Base-by-base conservation (phyloP, 176 grass and related monocot genomes). In the Carex cristatella region DNA sequence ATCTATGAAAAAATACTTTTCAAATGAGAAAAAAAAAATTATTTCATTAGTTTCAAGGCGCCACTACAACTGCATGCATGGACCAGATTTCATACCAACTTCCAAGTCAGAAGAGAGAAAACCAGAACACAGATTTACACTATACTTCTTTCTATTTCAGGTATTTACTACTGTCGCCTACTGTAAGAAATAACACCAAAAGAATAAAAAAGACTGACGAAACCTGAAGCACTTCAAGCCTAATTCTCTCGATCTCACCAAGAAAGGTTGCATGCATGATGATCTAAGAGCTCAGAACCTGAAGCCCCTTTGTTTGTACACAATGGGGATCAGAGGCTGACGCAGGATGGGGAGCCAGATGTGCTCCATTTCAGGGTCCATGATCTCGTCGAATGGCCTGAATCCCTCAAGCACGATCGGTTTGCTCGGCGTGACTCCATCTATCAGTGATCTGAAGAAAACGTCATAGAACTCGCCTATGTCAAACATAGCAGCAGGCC, bases 371-470 rank as follows among this genome's bases (percentile, higher is more conserved):
- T 86, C 89, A 77, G 27, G 77, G 2, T 91, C 92, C 5, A 81
- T 82, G 44, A 94, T 54, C 63, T 79, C 90, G 11, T 92, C 87
- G 40, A 91, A 70, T 77, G 63, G 10, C 73, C 55, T 33, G 61
- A 69, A 70, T 85, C 70, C 84, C 4, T 56, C 83, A 15, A 86
- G 19, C 68, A 88, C 81, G 35, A 78, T 23, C 19, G 62, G 80
- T 62, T 91, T 88, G 7, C 69, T 37, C n/a, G 84, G 71, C 7
- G 18, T 3, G 40, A 71, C 18, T 6, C 90, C 89, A 54, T 94
- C 94, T 48, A 94, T 87, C 27, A 87, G 87, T 3, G 94, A 97
- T 18, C 71, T 78, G 89, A 92, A 97, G 92, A 97, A 97, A 61
- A 94, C 94, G 28, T 92, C 90, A 4, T 79, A 87, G 72, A 87